A percentile compares a stretch with the other conserved stretches of the same genome.
phyloP scores from a whole-genome alignment of 495 filamentous ascomycete species.

The Glutinoglossum americanum region DNA sequence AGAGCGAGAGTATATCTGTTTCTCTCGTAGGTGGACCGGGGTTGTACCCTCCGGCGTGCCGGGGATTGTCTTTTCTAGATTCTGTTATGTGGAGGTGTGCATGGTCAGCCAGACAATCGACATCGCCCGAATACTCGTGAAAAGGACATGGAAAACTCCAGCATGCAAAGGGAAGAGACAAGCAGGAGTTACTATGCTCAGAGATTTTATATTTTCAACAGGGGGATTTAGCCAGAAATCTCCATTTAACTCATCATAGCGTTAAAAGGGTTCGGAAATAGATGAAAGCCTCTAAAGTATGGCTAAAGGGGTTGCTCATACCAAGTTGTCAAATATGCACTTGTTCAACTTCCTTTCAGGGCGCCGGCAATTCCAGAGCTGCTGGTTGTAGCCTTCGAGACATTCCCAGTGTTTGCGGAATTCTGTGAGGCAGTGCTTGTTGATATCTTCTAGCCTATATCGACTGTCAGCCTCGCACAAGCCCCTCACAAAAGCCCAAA shows the following conservation, averaged over 20 bases:
- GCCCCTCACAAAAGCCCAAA: neutral
- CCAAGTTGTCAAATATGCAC: constrained; percentile 89
- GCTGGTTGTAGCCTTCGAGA: constrained; percentile 92
- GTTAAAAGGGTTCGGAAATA: neutral
- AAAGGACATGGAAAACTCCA: neutral
- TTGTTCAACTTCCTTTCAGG: constrained; percentile 64
- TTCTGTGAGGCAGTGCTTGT: constrained; percentile 74
- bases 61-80: constrained; percentile 77
- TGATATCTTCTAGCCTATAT: constrained; percentile 74
- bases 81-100: constrained; percentile 24
- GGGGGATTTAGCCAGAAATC: neutral
- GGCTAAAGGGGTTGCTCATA: constrained; percentile 16
- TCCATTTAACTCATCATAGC: neutral
- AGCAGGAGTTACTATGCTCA: neutral
- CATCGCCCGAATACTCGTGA: neutral
- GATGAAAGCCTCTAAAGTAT: constrained; percentile 2
- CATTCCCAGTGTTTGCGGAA: constrained; percentile 90
- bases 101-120: neutral
- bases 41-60: constrained; percentile 52
- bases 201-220: neutral
- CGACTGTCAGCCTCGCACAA: neutral
- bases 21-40: constrained; percentile 64
- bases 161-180: neutral
- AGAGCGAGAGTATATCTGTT: constrained; percentile 49
- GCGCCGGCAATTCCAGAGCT: constrained; percentile 72